phyloP scores from a whole-genome alignment of 345 rosid genomes.

The Citrus sp. region DNA sequence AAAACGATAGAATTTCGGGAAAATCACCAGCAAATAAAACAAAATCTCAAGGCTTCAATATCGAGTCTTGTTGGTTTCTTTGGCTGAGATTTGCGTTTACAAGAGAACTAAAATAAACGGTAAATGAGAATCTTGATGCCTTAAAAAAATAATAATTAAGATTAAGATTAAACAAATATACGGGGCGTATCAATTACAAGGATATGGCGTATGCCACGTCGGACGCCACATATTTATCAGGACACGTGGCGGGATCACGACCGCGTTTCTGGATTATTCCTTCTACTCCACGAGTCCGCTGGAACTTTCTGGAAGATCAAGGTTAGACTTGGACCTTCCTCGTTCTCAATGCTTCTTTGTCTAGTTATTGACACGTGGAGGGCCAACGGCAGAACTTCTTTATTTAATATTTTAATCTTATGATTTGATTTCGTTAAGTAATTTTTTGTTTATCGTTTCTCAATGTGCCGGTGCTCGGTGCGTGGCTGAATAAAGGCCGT shows the following conservation, averaged over 20 bases:
- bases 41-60: not conserved
- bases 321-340: slow-evolving; percentile 2
- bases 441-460: not conserved
- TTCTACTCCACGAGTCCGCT: slow-evolving; percentile 15
- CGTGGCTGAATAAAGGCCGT: not conserved
- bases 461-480: not conserved
- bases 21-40: slow-evolving; percentile 5
- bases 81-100: not conserved
- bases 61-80: not conserved
- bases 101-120: not conserved
- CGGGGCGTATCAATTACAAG: slow-evolving; percentile 46
- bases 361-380: slow-evolving; percentile 37
- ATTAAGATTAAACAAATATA: not conserved
- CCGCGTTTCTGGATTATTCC: slow-evolving; percentile 34
- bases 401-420: not conserved
- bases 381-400: not conserved
- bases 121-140: not conserved
- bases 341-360: slow-evolving; percentile 3
- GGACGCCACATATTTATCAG: slow-evolving; percentile 23
- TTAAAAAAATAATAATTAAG: not conserved
- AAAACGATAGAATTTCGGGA: not conserved
- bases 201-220: slow-evolving; percentile 42
- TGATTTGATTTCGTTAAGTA: too few relatives aligned
- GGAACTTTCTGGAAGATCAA: slow-evolving; percentile 59
- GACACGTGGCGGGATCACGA: slow-evolving; percentile 43